These are phyloP conservation scores for Albugo candida DNA, from an alignment of 352 stramenopile genomes.

Conservation along the genomic window DNA sequence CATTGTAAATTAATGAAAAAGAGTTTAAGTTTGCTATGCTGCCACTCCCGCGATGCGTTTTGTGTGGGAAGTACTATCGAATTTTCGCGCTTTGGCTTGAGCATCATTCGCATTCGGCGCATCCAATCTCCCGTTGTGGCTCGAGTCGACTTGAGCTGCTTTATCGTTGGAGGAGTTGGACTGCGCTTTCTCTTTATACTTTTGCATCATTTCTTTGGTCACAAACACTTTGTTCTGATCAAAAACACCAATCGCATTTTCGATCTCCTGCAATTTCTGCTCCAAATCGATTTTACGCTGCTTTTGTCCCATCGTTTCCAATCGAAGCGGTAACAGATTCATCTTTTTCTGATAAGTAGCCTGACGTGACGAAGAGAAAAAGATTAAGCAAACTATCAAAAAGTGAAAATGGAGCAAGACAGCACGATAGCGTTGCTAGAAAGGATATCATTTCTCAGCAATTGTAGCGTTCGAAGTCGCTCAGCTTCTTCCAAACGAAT, in stretches of 20 bases:
- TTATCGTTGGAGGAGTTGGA: too few species aligned
- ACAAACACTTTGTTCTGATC: conserved; percentile 71
- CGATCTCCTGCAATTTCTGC: conserved; percentile 70
- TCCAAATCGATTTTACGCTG: conserved; percentile 68
- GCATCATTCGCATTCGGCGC: neutral
- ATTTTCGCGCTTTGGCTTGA: neutral
- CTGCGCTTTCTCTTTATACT: neutral
- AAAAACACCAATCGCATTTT: conserved; percentile 80
- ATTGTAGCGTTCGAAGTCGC: conserved; percentile 33
- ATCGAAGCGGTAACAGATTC: conserved; percentile 54
- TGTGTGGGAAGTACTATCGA: neutral
- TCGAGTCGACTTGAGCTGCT: too few species aligned
- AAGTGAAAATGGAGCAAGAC: neutral
- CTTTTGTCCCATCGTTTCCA: conserved; percentile 68
- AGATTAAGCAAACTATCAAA: neutral
- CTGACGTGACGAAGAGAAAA: conserved; percentile 6
- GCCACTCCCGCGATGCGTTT: too few species aligned
- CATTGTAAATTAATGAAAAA: too few species aligned
- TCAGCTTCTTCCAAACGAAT: conserved; percentile 64
- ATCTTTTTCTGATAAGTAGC: conserved; percentile 42
- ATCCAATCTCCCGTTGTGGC: too few species aligned
- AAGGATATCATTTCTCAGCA: conserved; percentile 31
- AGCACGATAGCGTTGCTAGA: neutral
- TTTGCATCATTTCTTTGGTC: conserved; percentile 8
- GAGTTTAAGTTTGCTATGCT: too few species aligned